These are phyloP conservation scores for Komagataella populi DNA, from an alignment of 805 yeast genomes.

Conservation along the genomic window DNA sequence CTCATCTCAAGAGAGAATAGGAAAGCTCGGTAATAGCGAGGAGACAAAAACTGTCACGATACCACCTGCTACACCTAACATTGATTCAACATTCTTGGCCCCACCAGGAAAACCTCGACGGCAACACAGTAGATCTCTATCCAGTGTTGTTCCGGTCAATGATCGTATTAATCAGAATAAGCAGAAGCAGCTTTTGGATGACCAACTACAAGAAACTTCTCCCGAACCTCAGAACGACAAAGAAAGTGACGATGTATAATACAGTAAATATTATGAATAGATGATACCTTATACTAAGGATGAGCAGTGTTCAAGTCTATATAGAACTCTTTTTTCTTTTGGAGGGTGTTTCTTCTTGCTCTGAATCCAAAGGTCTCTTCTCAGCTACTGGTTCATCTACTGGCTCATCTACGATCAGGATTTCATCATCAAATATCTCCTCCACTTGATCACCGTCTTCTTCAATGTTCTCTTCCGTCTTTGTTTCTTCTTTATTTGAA, in stretches of 20 bases:
- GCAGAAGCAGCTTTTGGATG: constrained; percentile 6
- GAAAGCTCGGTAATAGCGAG: neutral
- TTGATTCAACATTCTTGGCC: neutral
- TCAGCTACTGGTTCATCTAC: neutral
- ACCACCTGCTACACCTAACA: neutral
- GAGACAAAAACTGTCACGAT: neutral
- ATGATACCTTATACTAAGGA: neutral
- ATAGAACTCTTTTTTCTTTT: neutral
- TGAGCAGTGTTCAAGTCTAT: neutral
- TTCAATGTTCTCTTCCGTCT: neutral
- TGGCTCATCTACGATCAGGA: neutral
- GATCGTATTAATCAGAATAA: neutral
- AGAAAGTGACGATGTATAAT: neutral
- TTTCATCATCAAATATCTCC: constrained; percentile 1
- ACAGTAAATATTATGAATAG: neutral
- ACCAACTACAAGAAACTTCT: neutral
- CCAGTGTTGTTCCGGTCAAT: neutral
- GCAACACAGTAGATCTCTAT: neutral
- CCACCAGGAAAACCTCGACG: neutral
- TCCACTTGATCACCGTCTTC: constrained; percentile 5
- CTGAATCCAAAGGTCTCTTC: neutral
- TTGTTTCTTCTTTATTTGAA: neutral
- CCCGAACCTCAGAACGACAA: constrained; percentile 1
- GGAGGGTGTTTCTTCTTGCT: neutral
- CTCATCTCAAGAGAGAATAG: neutral